A percentile compares a stretch with the other conserved stretches of the same genome.
Evolutionary conservation across 1,284 basidiomycete species (phyloP).

Genomic region (Moesziomyces aphidis): DNA sequence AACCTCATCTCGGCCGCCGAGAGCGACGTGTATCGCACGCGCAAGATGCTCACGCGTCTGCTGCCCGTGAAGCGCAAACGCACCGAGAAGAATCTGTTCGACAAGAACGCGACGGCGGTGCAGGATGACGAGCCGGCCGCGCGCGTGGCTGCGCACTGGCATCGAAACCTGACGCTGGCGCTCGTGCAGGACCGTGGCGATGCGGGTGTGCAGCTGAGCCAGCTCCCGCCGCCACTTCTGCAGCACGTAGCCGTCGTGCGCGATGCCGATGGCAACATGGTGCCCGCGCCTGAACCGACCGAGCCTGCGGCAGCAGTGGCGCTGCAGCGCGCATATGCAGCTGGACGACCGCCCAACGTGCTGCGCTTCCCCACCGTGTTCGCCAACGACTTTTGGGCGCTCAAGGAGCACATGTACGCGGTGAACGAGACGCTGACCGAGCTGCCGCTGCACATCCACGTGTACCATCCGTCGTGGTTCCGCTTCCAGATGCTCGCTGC

Average conservation of each 20-base stretch:
- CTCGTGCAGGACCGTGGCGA: constrained; percentile 75
- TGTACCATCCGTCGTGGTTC: constrained; percentile 77
- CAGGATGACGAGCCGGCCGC: constrained; percentile 69
- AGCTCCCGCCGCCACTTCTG: constrained; percentile 75
- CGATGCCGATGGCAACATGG: constrained; percentile 20
- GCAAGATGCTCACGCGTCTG: constrained; percentile 87
- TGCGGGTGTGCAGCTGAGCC: constrained; percentile 72
- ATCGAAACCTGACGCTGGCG: constrained; percentile 88
- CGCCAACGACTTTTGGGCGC: constrained; percentile 88
- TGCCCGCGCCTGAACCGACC: constrained; percentile 15
- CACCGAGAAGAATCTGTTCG: constrained; percentile 85
- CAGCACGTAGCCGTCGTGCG: constrained; percentile 62
- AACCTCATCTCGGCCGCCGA: constrained; percentile 75
- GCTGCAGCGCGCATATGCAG: constrained; percentile 17
- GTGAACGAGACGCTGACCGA: constrained; percentile 63
- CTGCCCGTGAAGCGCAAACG: constrained; percentile 78
- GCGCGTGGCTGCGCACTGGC: constrained; percentile 81
- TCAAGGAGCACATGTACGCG: constrained; percentile 65
- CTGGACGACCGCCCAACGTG: constrained; percentile 20
- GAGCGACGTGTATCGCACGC: constrained; percentile 75
- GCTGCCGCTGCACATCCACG: constrained; percentile 82
- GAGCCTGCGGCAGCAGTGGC: constrained; percentile 4
- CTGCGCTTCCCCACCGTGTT: constrained; percentile 78
- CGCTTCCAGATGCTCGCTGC: constrained; percentile 66
- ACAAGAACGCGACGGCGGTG: constrained; percentile 44